Conservation (phyloP, 1,284 basidiomycete genomes). For the Salmacisia buchloeana region DNA sequence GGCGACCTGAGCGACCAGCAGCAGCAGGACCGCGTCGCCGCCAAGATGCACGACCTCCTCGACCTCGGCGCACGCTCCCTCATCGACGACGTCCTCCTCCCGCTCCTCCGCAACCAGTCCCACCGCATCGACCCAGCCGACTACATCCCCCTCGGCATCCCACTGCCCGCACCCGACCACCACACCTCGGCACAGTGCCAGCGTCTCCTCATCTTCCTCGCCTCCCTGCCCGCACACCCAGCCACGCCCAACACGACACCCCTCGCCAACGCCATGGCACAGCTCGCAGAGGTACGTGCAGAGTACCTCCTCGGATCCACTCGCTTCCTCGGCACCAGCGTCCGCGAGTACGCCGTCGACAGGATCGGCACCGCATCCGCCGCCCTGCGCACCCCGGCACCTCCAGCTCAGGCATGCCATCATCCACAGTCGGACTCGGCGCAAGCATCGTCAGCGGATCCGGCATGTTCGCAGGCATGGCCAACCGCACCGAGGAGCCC, state of each 20-base stretch:
- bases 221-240: slow-evolving; percentile 31
- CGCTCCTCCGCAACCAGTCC: slow-evolving; percentile 28
- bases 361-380: slow-evolving; percentile 24
- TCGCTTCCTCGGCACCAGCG: slow-evolving; percentile 15
- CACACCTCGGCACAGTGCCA: slow-evolving; percentile 30
- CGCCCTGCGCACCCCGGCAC: slow-evolving; percentile 14
- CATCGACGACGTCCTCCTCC: slow-evolving; percentile 33
- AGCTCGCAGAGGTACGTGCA: slow-evolving; percentile 23
- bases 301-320: slow-evolving; percentile 29
- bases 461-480: slow-evolving; percentile 12
- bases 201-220: slow-evolving; percentile 34
- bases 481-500: slow-evolving; percentile 9
- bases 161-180: slow-evolving; percentile 25
- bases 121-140: slow-evolving; percentile 32
- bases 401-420: not conserved
- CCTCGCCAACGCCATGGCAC: slow-evolving; percentile 25
- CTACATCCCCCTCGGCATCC: slow-evolving; percentile 16
- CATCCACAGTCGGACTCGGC: not conserved
- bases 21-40: slow-evolving; percentile 36
- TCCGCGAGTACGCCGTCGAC: slow-evolving; percentile 30
- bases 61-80: slow-evolving; percentile 43
- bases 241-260: slow-evolving; percentile 26
- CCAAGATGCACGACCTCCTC: slow-evolving; percentile 40
- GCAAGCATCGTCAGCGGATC: slow-evolving; percentile 3
- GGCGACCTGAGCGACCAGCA: slow-evolving; percentile 17